These are phyloP conservation scores for Eimeria acervulina DNA, from an alignment of 169 alveolate species.

Conservation along the genomic window DNA sequence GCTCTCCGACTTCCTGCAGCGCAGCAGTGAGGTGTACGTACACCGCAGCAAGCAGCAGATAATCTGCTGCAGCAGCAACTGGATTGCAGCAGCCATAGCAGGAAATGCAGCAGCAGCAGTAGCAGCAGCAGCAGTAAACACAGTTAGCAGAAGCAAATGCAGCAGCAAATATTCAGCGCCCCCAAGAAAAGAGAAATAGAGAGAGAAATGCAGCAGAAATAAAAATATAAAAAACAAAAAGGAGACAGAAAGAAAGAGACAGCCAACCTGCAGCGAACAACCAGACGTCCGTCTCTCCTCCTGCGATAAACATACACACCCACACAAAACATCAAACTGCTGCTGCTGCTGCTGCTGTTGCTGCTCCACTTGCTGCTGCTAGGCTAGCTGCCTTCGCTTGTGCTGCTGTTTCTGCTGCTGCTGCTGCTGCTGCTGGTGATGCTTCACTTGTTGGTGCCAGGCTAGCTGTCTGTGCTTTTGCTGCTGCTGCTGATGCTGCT, in stretches of 20 bases:
- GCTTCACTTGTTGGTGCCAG: too few species aligned
- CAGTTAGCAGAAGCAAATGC: background rate
- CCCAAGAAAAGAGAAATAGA: background rate
- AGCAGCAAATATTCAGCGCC: background rate
- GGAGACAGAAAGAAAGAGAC: background rate
- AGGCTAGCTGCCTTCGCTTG: background rate
- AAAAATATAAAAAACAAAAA: too few species aligned
- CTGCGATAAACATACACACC: background rate
- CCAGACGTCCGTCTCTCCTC: slow-evolving; percentile 21
- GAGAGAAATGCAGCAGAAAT: too few species aligned
- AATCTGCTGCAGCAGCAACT: background rate
- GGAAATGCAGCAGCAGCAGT: background rate
- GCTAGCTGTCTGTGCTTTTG: too few species aligned
- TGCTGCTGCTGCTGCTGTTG: slow-evolving; percentile 8
- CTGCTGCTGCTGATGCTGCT: too few species aligned
- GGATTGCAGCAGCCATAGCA: background rate
- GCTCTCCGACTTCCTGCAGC: slow-evolving; percentile 35
- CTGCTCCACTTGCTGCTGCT: background rate
- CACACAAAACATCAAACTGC: background rate
- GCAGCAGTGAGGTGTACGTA: background rate
- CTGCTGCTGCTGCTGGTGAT: too few species aligned
- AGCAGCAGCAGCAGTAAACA: background rate
- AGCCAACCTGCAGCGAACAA: slow-evolving; percentile 33
- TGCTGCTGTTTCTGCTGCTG: too few species aligned
- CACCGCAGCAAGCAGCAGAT: background rate